These are phyloP conservation scores for Pestalotiopsis sp. DNA, from an alignment of 2,329 filamentous ascomycete species.

Conservation along the genomic window DNA sequence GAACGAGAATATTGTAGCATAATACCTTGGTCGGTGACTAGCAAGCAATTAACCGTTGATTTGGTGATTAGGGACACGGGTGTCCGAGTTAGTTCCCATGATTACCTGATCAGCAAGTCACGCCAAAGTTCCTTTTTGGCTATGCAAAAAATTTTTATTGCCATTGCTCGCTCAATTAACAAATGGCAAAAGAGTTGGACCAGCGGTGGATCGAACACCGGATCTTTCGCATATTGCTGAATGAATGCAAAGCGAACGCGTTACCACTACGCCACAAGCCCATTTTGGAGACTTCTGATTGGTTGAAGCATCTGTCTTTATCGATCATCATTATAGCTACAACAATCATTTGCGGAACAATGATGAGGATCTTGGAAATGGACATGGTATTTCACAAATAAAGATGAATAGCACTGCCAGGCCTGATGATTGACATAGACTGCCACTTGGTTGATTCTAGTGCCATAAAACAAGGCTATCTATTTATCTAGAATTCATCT, in stretches of 20 bases:
- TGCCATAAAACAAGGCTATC: not conserved
- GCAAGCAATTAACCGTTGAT: too few relatives aligned
- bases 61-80: too few relatives aligned
- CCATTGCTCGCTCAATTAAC: not conserved
- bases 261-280: not conserved
- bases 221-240: not conserved
- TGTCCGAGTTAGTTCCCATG: too few relatives aligned
- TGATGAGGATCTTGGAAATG: too few relatives aligned
- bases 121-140: not conserved
- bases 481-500: not conserved
- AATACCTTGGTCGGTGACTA: not conserved
- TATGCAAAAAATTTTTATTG: not conserved
- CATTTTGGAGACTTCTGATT: not conserved
- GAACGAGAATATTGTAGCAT: not conserved
- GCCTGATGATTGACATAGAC: too few relatives aligned
- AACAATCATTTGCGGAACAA: not conserved
- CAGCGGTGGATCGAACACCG: not conserved
- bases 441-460: too few relatives aligned
- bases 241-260: constrained; percentile 1
- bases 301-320: not conserved
- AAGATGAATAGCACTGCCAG: too few relatives aligned
- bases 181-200: not conserved
- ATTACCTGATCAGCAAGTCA: not conserved
- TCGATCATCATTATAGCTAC: not conserved
- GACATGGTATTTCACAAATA: too few relatives aligned